Percentiles rank a stretch among this genome's conserved stretches.
Evolutionary conservation across 306 rosid species (phyloP).

Genomic region (Sindora glabra): DNA sequence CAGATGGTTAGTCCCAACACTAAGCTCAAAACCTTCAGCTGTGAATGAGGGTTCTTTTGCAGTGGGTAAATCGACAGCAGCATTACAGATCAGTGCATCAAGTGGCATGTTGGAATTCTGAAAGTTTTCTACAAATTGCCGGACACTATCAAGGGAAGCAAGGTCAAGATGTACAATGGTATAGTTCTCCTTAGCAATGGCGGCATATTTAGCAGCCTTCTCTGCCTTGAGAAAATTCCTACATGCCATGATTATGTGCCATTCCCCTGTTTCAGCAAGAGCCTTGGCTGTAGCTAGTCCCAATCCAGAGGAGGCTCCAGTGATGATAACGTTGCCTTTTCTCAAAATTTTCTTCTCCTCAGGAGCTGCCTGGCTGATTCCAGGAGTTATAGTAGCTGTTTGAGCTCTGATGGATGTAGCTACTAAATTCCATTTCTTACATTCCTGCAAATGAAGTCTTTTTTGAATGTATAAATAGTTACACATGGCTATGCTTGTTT

Average conservation of each 20-base stretch:
- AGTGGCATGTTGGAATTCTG: slow-evolving; percentile 37
- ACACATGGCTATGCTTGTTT: not conserved
- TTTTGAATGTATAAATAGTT: not conserved
- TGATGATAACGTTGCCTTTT: slow-evolving; percentile 13
- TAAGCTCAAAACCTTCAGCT: slow-evolving; percentile 57
- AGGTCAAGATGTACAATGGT: slow-evolving; percentile 52
- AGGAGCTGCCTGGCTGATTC: not conserved
- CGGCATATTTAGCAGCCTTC: slow-evolving; percentile 51
- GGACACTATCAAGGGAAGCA: slow-evolving; percentile 48
- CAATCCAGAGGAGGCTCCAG: slow-evolving; percentile 40
- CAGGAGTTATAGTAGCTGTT: not conserved
- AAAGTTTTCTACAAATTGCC: slow-evolving; percentile 52
- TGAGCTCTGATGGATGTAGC: slow-evolving; percentile 11
- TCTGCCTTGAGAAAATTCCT: slow-evolving; percentile 62
- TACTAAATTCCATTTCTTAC: not conserved
- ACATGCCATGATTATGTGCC: slow-evolving; percentile 65
- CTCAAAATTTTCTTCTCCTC: slow-evolving; percentile 15
- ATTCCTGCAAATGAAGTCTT: not conserved
- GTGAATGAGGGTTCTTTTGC: slow-evolving; percentile 49
- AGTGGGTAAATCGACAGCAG: slow-evolving; percentile 53
- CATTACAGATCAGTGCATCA: slow-evolving; percentile 53
- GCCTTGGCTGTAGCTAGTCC: slow-evolving; percentile 60
- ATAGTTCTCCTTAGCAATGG: slow-evolving; percentile 45
- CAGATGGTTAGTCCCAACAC: slow-evolving; percentile 62
- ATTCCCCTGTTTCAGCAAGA: slow-evolving; percentile 49